phyloP scores from a whole-genome alignment of 352 stramenopile species.

The Pythium oligandrum region DNA sequence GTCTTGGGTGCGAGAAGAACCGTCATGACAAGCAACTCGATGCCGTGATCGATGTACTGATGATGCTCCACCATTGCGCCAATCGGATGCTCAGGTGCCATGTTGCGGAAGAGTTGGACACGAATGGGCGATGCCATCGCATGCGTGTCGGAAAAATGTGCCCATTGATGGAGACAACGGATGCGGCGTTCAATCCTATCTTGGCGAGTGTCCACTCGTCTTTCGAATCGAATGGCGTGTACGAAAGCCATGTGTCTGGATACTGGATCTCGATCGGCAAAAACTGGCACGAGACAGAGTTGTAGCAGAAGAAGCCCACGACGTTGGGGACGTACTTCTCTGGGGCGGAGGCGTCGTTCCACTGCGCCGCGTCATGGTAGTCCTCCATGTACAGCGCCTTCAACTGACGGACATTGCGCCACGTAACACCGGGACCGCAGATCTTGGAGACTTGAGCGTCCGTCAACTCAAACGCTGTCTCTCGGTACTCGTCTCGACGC shows the following conservation, averaged over 20 bases:
- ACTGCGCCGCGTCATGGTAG: conserved; percentile 5
- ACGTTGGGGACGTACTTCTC: conserved; percentile 10
- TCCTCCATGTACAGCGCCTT: conserved; percentile 9
- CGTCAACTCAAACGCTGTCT: conserved; percentile 1
- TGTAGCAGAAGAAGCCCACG: conserved; percentile 17
- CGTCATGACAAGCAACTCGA: conserved; percentile 25
- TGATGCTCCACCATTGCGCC: conserved; percentile 37
- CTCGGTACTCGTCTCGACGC: background rate
- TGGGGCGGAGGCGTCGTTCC: conserved; percentile 7
- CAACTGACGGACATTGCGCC: background rate
- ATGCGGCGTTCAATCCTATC: conserved; percentile 12
- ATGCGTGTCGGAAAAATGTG: conserved; percentile 15
- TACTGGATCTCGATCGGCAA: conserved; percentile 14
- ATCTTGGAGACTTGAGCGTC: conserved; percentile 2
- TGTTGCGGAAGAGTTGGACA: conserved; percentile 32
- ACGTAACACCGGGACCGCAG: conserved; percentile 5
- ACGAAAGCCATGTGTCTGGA: conserved; percentile 5
- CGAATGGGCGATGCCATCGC: conserved; percentile 29
- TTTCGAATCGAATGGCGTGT: conserved; percentile 7
- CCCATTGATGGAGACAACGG: conserved; percentile 7
- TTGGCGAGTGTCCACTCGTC: conserved; percentile 19
- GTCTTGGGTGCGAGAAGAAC: conserved; percentile 24
- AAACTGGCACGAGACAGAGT: conserved; percentile 4
- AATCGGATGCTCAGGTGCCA: conserved; percentile 26
- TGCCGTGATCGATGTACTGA: conserved; percentile 27